A percentile compares a stretch with the other conserved stretches of the same genome.
phyloP scores from a whole-genome alignment of 2,329 filamentous ascomycete genomes.

The Ophioceras dolichostomum region DNA sequence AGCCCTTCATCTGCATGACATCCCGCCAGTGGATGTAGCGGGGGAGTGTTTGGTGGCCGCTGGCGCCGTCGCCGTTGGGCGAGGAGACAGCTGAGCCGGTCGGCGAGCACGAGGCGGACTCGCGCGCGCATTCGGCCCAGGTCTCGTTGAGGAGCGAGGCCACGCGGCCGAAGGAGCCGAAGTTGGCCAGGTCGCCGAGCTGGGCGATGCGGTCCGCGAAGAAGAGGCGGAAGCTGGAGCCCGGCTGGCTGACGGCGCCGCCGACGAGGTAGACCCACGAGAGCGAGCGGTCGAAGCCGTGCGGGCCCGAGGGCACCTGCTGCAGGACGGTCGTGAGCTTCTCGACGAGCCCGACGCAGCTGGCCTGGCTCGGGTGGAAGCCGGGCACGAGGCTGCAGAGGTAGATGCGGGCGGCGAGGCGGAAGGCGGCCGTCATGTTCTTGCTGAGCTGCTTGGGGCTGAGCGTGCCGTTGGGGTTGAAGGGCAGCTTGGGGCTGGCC shows the following conservation, averaged over 20 bases:
- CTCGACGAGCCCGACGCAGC: conserved; percentile 64
- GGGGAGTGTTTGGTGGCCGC: too few species aligned
- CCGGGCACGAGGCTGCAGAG: conserved; percentile 92
- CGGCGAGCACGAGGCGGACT: conserved; percentile 17
- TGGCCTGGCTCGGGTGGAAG: conserved; percentile 62
- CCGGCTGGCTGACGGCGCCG: conserved; percentile 62
- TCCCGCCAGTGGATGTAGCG: conserved; percentile 88
- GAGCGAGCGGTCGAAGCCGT: conserved; percentile 80
- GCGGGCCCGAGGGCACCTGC: conserved; percentile 67
- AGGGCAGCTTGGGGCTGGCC: conserved; percentile 44
- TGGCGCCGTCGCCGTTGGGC: conserved; percentile 22
- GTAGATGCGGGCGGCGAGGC: conserved; percentile 86
- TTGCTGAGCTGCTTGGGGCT: conserved; percentile 71
- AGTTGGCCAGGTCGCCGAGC: conserved; percentile 64
- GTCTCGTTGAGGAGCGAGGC: conserved; percentile 67
- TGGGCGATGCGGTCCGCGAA: conserved; percentile 63
- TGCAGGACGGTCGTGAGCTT: conserved; percentile 67
- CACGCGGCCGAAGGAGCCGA: conserved; percentile 80
- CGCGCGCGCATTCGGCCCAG: conserved; percentile 62
- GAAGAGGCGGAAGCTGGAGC: conserved; percentile 64
- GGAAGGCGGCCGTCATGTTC: conserved; percentile 87
- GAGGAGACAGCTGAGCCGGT: conserved; percentile 21
- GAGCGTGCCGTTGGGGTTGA: conserved; percentile 59
- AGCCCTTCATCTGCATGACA: conserved; percentile 80
- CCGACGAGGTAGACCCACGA: conserved; percentile 89